Percentiles rank a stretch among this genome's conserved stretches.
Evolutionary conservation across 768 basidiomycete genomes (phyloP).

Genomic region (Calocybe gangraenosa): DNA sequence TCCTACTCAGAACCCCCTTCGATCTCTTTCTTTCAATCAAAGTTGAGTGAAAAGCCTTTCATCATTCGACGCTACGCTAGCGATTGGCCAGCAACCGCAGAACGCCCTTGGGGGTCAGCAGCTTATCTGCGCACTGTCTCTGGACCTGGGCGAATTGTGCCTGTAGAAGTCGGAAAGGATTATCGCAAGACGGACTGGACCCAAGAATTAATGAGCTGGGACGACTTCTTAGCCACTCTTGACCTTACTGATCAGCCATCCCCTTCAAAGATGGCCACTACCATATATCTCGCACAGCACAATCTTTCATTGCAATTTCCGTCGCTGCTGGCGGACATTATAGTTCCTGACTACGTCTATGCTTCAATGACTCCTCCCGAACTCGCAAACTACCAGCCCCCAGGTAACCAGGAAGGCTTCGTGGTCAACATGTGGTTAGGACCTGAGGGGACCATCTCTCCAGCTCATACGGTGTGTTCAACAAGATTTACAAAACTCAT

Average conservation of each 20-base stretch:
- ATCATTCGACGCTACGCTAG: constrained; percentile 58
- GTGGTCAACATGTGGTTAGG: constrained; percentile 83
- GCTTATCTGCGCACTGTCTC: constrained; percentile 66
- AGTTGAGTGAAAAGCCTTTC: constrained; percentile 56
- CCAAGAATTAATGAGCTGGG: constrained; percentile 76
- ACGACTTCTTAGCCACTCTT: constrained; percentile 58
- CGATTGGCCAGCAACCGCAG: constrained; percentile 76
- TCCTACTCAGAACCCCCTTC: constrained; percentile 49
- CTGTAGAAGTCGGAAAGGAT: constrained; percentile 84
- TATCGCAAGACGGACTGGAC: constrained; percentile 82
- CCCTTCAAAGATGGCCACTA: constrained; percentile 16
- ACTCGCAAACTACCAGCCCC: constrained; percentile 55
- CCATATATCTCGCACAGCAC: constrained; percentile 89
- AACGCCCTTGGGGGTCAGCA: constrained; percentile 65
- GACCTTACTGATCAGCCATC: constrained; percentile 28
- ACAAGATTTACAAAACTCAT: constrained; percentile 7
- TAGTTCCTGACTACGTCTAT: constrained; percentile 88
- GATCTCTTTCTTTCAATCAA: constrained; percentile 47
- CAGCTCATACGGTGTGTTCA: constrained; percentile 74
- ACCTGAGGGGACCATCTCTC: constrained; percentile 72
- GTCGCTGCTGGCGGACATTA: constrained; percentile 64
- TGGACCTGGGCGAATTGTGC: constrained; percentile 82
- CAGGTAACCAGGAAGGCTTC: constrained; percentile 59
- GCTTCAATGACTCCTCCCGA: constrained; percentile 45
- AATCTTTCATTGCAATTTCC: constrained; percentile 85